These are phyloP conservation scores for Aspergillus sojae DNA, from an alignment of 2,329 filamentous ascomycete genomes.

Conservation along the genomic window DNA sequence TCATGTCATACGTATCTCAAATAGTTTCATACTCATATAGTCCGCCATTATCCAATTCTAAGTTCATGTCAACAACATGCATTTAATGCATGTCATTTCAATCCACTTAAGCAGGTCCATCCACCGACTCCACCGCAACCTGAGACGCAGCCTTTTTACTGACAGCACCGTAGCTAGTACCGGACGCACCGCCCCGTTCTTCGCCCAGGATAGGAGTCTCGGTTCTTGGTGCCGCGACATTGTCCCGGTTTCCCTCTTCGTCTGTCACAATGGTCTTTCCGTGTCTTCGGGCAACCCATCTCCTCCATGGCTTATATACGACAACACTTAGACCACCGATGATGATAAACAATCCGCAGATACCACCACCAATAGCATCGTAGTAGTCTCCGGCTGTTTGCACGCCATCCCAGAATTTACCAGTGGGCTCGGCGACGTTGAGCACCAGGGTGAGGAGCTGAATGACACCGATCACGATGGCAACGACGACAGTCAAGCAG, in stretches of 20 bases:
- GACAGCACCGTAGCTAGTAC: conserved; percentile 17
- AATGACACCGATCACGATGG: conserved; percentile 80
- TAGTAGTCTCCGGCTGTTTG: conserved; percentile 75
- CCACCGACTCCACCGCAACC: conserved; percentile 5
- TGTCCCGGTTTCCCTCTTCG: conserved; percentile 29
- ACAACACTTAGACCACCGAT: conserved; percentile 74
- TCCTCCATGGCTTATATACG: conserved; percentile 78
- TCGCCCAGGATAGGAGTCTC: conserved; percentile 19
- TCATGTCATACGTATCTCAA: background rate
- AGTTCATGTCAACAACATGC: background rate
- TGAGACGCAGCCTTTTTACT: conserved; percentile 10
- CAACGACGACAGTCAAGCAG: conserved; percentile 78
- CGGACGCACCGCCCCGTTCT: background rate
- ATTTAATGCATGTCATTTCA: background rate
- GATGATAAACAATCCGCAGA: conserved; percentile 81
- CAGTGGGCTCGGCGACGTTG: conserved; percentile 72
- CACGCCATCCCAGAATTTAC: conserved; percentile 89
- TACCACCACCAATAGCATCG: conserved; percentile 81
- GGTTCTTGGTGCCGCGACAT: conserved; percentile 8
- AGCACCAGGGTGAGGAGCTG: conserved; percentile 79
- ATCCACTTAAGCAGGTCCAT: background rate
- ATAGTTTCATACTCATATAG: background rate
- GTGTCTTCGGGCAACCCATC: conserved; percentile 52
- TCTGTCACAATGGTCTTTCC: conserved; percentile 20
- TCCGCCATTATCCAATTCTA: background rate